phyloP scores from a whole-genome alignment of 495 filamentous ascomycete species.

The Xylaria scruposa region DNA sequence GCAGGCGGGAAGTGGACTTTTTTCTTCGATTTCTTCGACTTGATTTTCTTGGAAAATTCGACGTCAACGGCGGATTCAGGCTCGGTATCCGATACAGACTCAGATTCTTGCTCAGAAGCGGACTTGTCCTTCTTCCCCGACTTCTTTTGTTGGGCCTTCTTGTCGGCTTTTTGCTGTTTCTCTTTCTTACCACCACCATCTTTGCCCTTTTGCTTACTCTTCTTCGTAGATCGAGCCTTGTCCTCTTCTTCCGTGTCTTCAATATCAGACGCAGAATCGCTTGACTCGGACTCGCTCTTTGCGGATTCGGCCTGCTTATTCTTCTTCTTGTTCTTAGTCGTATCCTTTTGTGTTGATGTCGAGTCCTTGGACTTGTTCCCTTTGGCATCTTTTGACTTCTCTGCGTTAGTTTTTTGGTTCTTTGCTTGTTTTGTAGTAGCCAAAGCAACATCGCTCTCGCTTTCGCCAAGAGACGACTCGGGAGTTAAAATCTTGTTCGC shows the following conservation, averaged over 20 bases:
- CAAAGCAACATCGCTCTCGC: slow-evolving; percentile 8
- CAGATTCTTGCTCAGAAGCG: slow-evolving; percentile 21
- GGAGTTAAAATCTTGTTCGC: neutral
- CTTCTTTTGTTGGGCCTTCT: slow-evolving; percentile 25
- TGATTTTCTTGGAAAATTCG: slow-evolving; percentile 5
- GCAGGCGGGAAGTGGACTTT: slow-evolving; percentile 1
- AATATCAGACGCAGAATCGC: slow-evolving; percentile 21
- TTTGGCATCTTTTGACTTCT: neutral
- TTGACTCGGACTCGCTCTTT: slow-evolving; percentile 25
- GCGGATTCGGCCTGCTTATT: slow-evolving; percentile 27
- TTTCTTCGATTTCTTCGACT: slow-evolving; percentile 25
- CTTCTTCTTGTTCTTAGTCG: slow-evolving; percentile 31
- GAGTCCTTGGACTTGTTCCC: slow-evolving; percentile 12
- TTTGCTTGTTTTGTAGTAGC: neutral
- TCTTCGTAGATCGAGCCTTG: slow-evolving; percentile 3
- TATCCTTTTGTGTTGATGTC: slow-evolving; percentile 20
- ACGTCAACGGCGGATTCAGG: slow-evolving; percentile 23
- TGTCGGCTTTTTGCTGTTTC: slow-evolving; percentile 11
- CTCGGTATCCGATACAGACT: slow-evolving; percentile 22
- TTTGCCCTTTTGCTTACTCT: slow-evolving; percentile 18
- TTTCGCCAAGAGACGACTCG: slow-evolving; percentile 7
- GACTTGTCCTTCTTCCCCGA: slow-evolving; percentile 24
- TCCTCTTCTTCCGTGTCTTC: slow-evolving; percentile 22
- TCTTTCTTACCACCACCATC: slow-evolving; percentile 21
- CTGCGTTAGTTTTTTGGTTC: neutral